Conservation (phyloP, 2,329 filamentous ascomycete genomes). For the Gyromitra esculenta region DNA sequence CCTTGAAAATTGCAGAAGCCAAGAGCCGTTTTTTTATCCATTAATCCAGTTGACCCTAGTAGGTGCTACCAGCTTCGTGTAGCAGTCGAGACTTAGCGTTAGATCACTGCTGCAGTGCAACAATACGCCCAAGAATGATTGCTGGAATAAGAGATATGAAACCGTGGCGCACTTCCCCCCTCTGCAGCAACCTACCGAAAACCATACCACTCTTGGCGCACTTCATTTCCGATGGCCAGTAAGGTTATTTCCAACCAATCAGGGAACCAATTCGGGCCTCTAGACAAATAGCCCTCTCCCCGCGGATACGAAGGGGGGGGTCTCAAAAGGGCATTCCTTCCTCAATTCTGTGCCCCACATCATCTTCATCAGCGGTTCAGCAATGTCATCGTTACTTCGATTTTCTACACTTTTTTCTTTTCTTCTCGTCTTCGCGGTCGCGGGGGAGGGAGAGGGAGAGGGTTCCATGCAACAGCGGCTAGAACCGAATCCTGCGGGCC, state of each 20-base stretch:
- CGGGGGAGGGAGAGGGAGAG: neutral
- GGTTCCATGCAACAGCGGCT: neutral
- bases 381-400: neutral
- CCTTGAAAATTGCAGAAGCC: no score
- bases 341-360: neutral
- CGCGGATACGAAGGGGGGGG: neutral
- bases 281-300: neutral
- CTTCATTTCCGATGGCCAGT: neutral
- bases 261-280: neutral
- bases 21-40: no score
- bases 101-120: neutral
- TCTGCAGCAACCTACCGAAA: neutral
- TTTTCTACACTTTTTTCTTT: neutral
- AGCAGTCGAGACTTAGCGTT: neutral
- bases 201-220: neutral
- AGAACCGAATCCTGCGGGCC: neutral
- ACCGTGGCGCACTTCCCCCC: neutral
- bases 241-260: slow-evolving; percentile 13
- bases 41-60: no score
- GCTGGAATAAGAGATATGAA: neutral
- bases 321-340: neutral
- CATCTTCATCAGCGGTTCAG: neutral
- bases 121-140: neutral
- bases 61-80: neutral
- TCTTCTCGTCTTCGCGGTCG: no score